Evolutionary conservation across 2,329 filamentous ascomycete genomes (phyloP).

Genomic region (Colletotrichum sp.): DNA sequence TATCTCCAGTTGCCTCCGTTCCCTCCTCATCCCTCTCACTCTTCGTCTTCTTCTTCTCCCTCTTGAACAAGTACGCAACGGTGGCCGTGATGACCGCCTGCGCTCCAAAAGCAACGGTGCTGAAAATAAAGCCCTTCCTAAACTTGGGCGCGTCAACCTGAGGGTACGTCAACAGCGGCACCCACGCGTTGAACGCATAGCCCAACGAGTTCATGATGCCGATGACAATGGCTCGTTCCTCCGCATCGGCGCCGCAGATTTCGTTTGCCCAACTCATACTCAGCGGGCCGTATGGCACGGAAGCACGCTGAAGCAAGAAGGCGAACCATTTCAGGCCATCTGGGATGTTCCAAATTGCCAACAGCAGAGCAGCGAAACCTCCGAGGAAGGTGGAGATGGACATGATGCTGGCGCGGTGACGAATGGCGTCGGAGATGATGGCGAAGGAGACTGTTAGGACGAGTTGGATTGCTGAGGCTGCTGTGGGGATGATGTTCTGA

Average conservation of each 20-base stretch:
- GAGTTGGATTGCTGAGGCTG: constrained; percentile 10
- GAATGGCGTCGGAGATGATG: constrained; percentile 11
- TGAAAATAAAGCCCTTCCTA: constrained; percentile 45
- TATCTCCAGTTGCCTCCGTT: not conserved
- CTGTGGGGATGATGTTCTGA: constrained; percentile 16
- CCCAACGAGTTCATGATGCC: constrained; percentile 17
- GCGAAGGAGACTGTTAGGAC: constrained; percentile 15
- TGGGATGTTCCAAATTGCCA: constrained; percentile 60
- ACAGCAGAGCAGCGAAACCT: constrained; percentile 33
- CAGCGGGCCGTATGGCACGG: constrained; percentile 7
- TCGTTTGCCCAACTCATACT: constrained; percentile 19
- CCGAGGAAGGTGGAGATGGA: constrained; percentile 15
- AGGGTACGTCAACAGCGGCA: constrained; percentile 53
- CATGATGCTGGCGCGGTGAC: constrained; percentile 12
- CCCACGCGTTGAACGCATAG: constrained; percentile 60
- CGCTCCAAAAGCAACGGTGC: constrained; percentile 13
- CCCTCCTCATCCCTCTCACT: not conserved
- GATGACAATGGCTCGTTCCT: constrained; percentile 15
- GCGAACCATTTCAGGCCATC: constrained; percentile 59
- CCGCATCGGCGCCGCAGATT: constrained; percentile 13
- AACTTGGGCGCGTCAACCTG: constrained; percentile 47
- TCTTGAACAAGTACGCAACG: constrained; percentile 2
- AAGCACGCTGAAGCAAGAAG: constrained; percentile 38
- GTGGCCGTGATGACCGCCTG: not conserved
- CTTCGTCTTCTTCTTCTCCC: constrained; percentile 1